These are phyloP conservation scores for Luffa aegyptiaca DNA, from an alignment of 306 rosid genomes.

Conservation along the genomic window DNA sequence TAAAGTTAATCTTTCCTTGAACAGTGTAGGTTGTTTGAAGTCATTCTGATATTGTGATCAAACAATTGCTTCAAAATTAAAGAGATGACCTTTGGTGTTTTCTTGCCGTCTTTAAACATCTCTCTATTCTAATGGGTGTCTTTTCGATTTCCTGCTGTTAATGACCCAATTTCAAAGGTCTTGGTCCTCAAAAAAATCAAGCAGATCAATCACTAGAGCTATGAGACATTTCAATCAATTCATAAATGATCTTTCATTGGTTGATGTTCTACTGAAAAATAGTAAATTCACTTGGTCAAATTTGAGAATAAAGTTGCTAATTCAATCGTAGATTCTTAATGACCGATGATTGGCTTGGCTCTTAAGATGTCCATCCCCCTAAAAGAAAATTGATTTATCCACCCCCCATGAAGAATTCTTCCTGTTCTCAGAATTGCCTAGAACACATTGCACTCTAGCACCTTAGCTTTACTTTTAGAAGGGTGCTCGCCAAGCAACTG, in stretches of 20 bases:
- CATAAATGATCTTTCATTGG: neutral
- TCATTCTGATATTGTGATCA: no score
- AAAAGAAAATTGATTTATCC: neutral
- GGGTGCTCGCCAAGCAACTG: neutral
- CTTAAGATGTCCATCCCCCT: neutral
- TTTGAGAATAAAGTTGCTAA: neutral
- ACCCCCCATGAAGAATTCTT: neutral
- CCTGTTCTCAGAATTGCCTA: neutral
- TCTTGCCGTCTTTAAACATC: no score
- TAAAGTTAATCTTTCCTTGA: neutral
- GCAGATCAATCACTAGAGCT: neutral
- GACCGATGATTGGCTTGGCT: neutral
- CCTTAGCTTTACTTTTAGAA: neutral
- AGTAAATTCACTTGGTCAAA: neutral
- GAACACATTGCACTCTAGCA: neutral
- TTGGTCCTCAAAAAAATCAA: neutral
- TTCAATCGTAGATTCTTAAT: neutral
- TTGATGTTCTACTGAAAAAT: neutral
- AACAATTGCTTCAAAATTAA: no score
- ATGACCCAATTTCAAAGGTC: neutral
- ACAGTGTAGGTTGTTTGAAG: neutral
- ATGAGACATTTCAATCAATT: neutral
- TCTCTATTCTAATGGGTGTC: no score
- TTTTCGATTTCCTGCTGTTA: no score
- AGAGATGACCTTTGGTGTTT: no score